Evolutionary conservation across 2,329 filamentous ascomycete species (phyloP), one percentile per base, ranked within the genome.

Genomic region (Juglanconis juglandina): DNA sequence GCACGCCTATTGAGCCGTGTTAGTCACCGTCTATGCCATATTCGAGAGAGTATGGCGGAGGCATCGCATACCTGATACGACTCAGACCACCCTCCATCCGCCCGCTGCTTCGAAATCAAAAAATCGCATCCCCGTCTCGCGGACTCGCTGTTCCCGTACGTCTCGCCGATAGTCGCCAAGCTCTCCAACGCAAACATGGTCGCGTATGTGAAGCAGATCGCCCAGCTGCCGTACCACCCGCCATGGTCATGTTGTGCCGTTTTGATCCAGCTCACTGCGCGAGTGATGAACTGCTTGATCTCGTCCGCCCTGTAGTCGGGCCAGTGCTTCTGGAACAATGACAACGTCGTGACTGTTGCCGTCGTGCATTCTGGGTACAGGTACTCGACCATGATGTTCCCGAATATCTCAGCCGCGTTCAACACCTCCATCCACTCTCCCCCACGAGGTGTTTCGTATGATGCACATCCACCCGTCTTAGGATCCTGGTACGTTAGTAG

Each of bases 321-420:
- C 79, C 92, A 96, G 72, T 90, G 82, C 68, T 89, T 83, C 66
- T 85, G 84, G 79, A 98, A 98, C 2, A 94, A 80, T 4, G 88
- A 89, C 24, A 99, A 80, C 0, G 91, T 92, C 1, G 91, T 97
- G 3, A 99, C 90, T 35, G 92, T 92, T 1, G 95, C 93, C 2
- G 95, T 98, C 0, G 95, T 99, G 78, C 95, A 99, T 74, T 99
- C 95, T 0, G 94, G 92, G 70, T 99, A 98, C 72, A 96, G 92
- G 73, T 99, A 99, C 71, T 98, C 94, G 57, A 99, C 89, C 95
- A 99, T 99, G 76, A 99, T 99, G 24, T 88, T 85, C 13, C 92
- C 93, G 73, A 99, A 99, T 0, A 99, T 93, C 72, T 99, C 95
- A 1, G 95, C 95, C 0, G 94, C 94, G 69, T 99, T 99, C 48